Evolutionary conservation across 345 rosid species (phyloP).

Genomic region (Dimocarpus longan): DNA sequence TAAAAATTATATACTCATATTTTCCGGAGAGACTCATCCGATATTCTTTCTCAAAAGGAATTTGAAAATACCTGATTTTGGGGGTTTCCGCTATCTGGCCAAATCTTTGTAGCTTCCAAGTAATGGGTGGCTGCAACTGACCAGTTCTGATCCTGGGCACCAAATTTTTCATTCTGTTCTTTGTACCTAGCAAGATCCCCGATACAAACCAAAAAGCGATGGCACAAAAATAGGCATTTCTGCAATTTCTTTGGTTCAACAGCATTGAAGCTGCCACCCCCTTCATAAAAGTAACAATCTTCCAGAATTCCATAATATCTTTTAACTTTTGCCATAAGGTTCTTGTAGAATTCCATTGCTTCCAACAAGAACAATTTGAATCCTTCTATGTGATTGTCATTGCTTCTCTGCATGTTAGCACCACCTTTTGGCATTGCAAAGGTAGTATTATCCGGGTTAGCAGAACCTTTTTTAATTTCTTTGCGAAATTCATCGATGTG

Average conservation of each 20-base stretch:
- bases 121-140: constrained; percentile 75
- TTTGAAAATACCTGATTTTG: constrained; percentile 73
- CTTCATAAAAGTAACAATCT: constrained; percentile 38
- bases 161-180: constrained; percentile 59
- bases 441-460: constrained; percentile 24
- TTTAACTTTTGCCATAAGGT: constrained; percentile 48
- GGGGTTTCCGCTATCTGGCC: constrained; percentile 91
- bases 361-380: constrained; percentile 61
- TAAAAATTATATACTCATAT: background rate
- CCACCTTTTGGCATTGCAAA: constrained; percentile 24
- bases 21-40: background rate
- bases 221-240: constrained; percentile 66
- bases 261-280: constrained; percentile 23
- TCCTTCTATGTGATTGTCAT: constrained; percentile 44
- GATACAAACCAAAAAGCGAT: constrained; percentile 84
- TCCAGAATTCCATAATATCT: constrained; percentile 45
- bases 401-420: constrained; percentile 21
- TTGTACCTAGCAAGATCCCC: constrained; percentile 92
- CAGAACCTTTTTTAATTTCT: constrained; percentile 47
- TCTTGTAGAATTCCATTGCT: constrained; percentile 64
- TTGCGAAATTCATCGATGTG: constrained; percentile 93
- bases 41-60: constrained; percentile 1
- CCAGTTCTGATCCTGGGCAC: constrained; percentile 58
- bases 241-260: constrained; percentile 42
- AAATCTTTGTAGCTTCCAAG: constrained; percentile 69